Conservation (phyloP, 345 rosid species). For the Isatis tinctoria region DNA sequence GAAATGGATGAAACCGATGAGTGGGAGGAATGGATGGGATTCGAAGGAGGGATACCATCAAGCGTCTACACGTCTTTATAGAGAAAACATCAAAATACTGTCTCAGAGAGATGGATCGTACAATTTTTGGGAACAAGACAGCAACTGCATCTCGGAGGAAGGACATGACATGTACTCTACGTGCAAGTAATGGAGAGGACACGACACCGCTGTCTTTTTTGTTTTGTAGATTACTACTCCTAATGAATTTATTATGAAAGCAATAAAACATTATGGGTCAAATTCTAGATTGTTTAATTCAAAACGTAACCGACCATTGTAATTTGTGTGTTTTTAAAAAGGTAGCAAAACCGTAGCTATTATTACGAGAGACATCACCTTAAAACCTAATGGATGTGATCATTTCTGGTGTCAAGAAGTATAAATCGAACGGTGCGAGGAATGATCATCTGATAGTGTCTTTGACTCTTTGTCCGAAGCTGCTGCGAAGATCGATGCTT, state of each 20-base stretch:
- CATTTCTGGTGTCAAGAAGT: too few relatives aligned
- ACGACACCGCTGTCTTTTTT: not conserved
- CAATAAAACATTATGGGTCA: not conserved
- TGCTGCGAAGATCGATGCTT: not conserved
- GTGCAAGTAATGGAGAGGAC: conserved; percentile 34
- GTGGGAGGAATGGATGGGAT: conserved; percentile 34
- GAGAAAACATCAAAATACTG: not conserved
- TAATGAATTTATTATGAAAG: not conserved
- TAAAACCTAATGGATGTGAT: too few relatives aligned
- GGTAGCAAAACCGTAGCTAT: not conserved
- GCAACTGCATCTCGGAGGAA: conserved; percentile 43
- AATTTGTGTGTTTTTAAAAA: not conserved
- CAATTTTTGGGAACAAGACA: conserved; percentile 48
- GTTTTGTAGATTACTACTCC: conserved; percentile 1
- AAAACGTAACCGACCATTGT: not conserved
- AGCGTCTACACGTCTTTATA: not conserved
- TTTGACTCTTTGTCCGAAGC: not conserved
- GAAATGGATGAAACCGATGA: conserved; percentile 12
- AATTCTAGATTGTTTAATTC: not conserved
- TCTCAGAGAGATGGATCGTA: conserved; percentile 43
- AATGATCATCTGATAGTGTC: not conserved
- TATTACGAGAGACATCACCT: not conserved
- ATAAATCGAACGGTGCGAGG: too few relatives aligned
- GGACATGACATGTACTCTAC: conserved; percentile 48
- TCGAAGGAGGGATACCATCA: conserved; percentile 31